Percentiles rank a stretch among this genome's conserved stretches.
These are phyloP conservation scores for Hibiscus mutabilis DNA, from an alignment of 345 rosid species.

Conservation along the genomic window DNA sequence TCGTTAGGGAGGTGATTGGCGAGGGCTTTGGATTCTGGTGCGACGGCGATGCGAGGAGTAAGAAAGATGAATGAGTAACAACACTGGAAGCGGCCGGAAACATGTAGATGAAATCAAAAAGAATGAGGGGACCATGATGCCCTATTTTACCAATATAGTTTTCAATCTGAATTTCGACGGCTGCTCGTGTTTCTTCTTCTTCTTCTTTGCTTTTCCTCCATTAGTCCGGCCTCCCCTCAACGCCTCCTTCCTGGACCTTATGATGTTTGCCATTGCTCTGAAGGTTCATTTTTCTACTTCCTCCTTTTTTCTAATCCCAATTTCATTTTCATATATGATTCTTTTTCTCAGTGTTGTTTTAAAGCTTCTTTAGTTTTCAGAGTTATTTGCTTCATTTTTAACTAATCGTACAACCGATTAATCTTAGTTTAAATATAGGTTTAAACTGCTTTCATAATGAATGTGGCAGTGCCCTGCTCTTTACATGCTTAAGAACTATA, in stretches of 20 bases:
- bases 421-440: too few species aligned
- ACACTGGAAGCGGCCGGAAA: conserved; percentile 3
- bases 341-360: not conserved
- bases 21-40: not conserved
- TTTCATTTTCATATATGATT: too few species aligned
- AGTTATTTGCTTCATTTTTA: too few species aligned
- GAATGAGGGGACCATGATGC: conserved; percentile 3
- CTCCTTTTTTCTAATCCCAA: not conserved
- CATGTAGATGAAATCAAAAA: conserved; percentile 1
- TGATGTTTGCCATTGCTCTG: conserved; percentile 1
- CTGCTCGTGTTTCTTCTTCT: conserved; percentile 10
- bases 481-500: too few species aligned
- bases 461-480: too few species aligned
- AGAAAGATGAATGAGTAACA: not conserved
- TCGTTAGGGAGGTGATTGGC: not conserved
- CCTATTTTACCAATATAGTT: not conserved
- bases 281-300: not conserved
- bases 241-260: not conserved
- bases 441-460: too few species aligned
- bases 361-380: too few species aligned
- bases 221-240: not conserved
- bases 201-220: not conserved
- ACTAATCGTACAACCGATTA: too few species aligned
- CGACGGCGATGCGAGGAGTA: not conserved
- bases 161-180: conserved; percentile 4